A percentile compares a stretch with the other conserved stretches of the same genome.
phyloP scores from a whole-genome alignment of 116 monocot genomes.

The Posidonia oceanica region DNA sequence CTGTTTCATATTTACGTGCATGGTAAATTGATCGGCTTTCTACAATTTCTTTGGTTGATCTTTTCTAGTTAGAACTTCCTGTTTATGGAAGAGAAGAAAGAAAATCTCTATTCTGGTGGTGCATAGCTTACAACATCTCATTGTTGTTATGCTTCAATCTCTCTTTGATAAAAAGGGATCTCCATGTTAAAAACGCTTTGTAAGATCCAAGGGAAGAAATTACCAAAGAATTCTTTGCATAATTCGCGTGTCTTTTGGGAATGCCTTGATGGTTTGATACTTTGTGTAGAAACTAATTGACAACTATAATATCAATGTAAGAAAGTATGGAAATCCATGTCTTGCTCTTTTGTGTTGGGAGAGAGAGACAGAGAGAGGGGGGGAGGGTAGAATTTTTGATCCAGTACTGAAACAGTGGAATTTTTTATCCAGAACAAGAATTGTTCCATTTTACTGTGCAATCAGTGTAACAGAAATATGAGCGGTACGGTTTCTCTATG shows the following conservation, averaged over 20 bases:
- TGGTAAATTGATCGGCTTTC: neutral
- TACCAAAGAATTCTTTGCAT: too few species aligned
- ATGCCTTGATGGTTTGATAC: neutral
- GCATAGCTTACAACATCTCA: too few species aligned
- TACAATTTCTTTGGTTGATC: neutral
- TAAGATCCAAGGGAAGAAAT: too few species aligned
- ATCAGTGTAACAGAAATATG: too few species aligned
- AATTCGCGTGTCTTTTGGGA: neutral
- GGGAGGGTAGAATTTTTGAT: neutral
- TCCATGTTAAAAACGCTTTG: too few species aligned
- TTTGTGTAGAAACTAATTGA: neutral
- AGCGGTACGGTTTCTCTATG: too few species aligned
- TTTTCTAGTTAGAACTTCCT: neutral
- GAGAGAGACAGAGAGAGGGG: neutral
- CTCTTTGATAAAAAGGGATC: too few species aligned
- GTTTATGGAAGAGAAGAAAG: neutral
- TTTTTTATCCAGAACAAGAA: neutral
- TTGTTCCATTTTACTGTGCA: too few species aligned
- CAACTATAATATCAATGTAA: neutral
- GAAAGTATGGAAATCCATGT: neutral
- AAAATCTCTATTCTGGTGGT: too few species aligned
- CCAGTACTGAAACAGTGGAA: neutral
- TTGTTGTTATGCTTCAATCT: too few species aligned
- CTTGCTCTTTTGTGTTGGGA: neutral
- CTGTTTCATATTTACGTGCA: conserved; percentile 2